Evolutionary conservation across 805 yeast species (phyloP), one percentile per base, ranked within the genome.

Genomic region (Candida loeiensis): DNA sequence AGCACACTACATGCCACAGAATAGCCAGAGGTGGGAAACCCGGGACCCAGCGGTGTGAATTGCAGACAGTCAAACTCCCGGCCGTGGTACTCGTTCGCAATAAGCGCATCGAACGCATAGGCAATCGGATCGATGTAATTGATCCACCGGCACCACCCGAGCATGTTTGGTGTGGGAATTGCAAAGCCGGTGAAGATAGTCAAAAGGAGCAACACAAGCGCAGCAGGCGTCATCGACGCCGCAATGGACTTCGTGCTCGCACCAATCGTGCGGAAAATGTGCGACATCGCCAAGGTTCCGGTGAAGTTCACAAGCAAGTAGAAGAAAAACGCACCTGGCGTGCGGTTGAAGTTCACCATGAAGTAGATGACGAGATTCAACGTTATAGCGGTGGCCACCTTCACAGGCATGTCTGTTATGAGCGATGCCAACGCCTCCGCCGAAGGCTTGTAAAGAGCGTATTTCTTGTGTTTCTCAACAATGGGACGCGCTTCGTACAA

Each of bases 401-500:
- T 83, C 40, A 77, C 68, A 3, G 91, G 90, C 44, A 85, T 58
- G 37, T 78, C 82, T 3, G 85, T 72, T 3, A 82, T 44, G 34
- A 79, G 66, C 4, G 78, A 66, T 0, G 87, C 81, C 3, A 85
- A 49, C 1, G 87, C 84, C 53, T 84, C 91, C 3, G 86, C 79
- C 11, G 87, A 73, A 2, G 90, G 89, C 43, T 80, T 79, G 56
- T 82, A 86, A 43, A 85, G 71, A 0, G 87, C 79, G 50, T 81
- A 85, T 36, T 74, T 72, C 52, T 80, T 79, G 55, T 85, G 95
- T 53, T 85, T 85, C 50, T 74, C 76, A 19, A 82, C 72, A 46
- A 85, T 77, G 20, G 82, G 78, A 63, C 84, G 76, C 41, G 74
- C 75, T 44, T 76, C 76, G 50, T 77, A 81, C 41, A 80, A 63